Evolutionary conservation across 768 basidiomycete species (phyloP).

Genomic region (Kwoniella bestiolae): DNA sequence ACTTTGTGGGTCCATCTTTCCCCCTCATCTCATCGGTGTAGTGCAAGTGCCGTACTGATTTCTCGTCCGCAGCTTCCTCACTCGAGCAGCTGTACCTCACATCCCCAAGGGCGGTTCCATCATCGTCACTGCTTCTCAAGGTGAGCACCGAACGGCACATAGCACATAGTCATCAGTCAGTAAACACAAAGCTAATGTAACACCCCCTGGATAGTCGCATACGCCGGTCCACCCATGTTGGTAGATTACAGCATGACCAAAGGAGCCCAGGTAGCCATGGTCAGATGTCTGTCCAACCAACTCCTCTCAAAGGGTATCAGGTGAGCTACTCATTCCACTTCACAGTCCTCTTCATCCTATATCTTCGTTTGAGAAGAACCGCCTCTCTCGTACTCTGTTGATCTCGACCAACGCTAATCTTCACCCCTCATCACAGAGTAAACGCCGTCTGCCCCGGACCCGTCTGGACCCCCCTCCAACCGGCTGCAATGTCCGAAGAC

Average conservation of each 20-base stretch:
- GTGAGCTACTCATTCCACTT: constrained; percentile 54
- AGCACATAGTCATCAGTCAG: too few species aligned
- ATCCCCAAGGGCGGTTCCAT: constrained; percentile 67
- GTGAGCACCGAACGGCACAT: too few species aligned
- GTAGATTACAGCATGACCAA: constrained; percentile 66
- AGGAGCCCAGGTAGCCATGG: constrained; percentile 63
- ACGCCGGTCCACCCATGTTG: constrained; percentile 56
- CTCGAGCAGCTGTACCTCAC: constrained; percentile 65
- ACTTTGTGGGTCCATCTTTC: constrained; percentile 59
- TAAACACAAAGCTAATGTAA: not conserved
- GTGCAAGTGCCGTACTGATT: not conserved
- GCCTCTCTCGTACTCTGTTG: too few species aligned
- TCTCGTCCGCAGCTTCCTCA: constrained; percentile 55
- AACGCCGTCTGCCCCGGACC: constrained; percentile 49
- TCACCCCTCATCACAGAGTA: constrained; percentile 1
- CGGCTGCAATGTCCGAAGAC: constrained; percentile 53
- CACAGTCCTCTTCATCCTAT: constrained; percentile 5
- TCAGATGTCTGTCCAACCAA: constrained; percentile 63
- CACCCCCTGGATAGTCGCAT: constrained; percentile 39
- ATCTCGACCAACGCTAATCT: too few species aligned
- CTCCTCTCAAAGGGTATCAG: constrained; percentile 62
- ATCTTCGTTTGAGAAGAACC: too few species aligned
- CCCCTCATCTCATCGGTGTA: not conserved
- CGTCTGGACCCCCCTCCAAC: constrained; percentile 57
- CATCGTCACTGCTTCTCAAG: constrained; percentile 66